These are phyloP conservation scores for Brassica juncea DNA, from an alignment of 345 rosid genomes.

Conservation along the genomic window DNA sequence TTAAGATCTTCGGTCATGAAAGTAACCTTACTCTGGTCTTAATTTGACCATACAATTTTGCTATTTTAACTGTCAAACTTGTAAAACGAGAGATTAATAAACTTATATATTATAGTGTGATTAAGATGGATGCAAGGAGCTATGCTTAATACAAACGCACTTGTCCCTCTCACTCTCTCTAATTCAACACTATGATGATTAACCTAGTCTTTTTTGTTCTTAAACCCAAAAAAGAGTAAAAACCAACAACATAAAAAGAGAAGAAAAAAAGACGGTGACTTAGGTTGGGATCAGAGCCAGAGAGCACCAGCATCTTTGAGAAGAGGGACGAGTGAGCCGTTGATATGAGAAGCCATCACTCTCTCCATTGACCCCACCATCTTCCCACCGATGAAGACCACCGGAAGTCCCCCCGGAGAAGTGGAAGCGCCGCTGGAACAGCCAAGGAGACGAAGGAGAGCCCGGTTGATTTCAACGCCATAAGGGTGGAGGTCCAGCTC, in stretches of 20 bases:
- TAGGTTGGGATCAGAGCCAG: conserved; percentile 61
- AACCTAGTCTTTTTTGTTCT: conserved; percentile 23
- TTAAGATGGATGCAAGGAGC: conserved; percentile 34
- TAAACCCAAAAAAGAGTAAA: neutral
- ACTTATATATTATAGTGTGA: conserved; percentile 20
- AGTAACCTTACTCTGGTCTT: neutral
- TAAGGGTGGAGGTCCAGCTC: conserved; percentile 72
- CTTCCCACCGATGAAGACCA: conserved; percentile 80
- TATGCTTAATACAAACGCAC: conserved; percentile 39
- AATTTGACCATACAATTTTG: conserved; percentile 14
- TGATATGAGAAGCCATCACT: conserved; percentile 91
- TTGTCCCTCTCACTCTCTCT: conserved; percentile 32
- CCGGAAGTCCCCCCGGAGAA: conserved; percentile 49
- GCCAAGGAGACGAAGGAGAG: conserved; percentile 41
- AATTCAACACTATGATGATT: conserved; percentile 16
- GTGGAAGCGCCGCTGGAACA: conserved; percentile 51
- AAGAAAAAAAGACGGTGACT: neutral
- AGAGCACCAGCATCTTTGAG: conserved; percentile 95
- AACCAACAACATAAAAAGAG: neutral
- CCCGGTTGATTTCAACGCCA: conserved; percentile 38
- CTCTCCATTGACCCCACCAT: conserved; percentile 86
- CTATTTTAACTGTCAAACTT: neutral
- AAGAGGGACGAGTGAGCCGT: conserved; percentile 80
- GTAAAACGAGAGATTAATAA: neutral
- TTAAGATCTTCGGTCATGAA: conserved; percentile 15